Evolutionary conservation across 108 stramenopile species (phyloP).

Genomic region (Bacterosira constricta): DNA sequence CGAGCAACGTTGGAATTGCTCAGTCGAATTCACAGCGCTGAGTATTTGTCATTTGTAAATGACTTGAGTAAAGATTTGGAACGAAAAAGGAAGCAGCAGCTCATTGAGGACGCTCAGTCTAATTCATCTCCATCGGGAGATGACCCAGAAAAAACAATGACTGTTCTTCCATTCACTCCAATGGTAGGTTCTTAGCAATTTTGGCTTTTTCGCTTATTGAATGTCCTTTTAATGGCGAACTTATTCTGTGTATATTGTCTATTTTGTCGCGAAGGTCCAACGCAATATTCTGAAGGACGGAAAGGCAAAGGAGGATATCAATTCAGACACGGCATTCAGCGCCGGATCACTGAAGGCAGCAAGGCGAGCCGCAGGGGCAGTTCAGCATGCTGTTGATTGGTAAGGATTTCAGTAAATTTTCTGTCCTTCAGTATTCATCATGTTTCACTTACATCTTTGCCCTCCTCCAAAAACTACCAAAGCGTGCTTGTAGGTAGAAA

Average conservation of each 20-base stretch:
- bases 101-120: conserved; percentile 35
- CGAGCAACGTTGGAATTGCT: conserved; percentile 85
- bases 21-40: conserved; percentile 87
- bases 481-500: conserved; percentile 84
- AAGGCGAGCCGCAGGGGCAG: conserved; percentile 89
- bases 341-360: conserved; percentile 88
- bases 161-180: conserved; percentile 84
- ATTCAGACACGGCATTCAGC: conserved; percentile 91
- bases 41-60: conserved; percentile 89
- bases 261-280: conserved; percentile 50
- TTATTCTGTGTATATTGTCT: too few species aligned
- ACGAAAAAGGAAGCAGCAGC: conserved; percentile 53
- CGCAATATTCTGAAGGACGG: conserved; percentile 73
- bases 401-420: conserved; percentile 22
- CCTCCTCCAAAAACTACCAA: conserved; percentile 2
- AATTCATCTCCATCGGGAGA: conserved; percentile 9
- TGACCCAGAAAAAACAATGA: conserved; percentile 13
- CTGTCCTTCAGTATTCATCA: background rate
- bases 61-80: conserved; percentile 86
- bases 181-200: conserved; percentile 49
- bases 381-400: conserved; percentile 93
- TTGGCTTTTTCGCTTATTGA: too few species aligned
- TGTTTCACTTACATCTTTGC: conserved; percentile 1
- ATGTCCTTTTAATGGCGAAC: too few species aligned
- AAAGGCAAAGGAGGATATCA: conserved; percentile 57